Evolutionary conservation across 2,329 filamentous ascomycete species (phyloP).

Genomic region (Tympanopsis confertula): DNA sequence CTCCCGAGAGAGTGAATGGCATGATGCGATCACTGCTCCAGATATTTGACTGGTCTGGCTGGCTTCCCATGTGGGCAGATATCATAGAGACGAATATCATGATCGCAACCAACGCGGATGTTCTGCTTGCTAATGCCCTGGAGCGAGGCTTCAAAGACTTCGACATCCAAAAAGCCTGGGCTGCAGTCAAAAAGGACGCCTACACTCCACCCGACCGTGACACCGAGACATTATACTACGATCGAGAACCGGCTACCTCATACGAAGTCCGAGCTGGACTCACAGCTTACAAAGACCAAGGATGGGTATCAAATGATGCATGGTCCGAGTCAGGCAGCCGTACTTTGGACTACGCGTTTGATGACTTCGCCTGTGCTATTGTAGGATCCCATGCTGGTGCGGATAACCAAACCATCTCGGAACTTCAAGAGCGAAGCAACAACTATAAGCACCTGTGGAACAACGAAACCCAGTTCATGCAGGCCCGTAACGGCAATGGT

Average conservation of each 20-base stretch:
- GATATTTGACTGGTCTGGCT: slow-evolving; percentile 32
- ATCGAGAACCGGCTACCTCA: slow-evolving; percentile 29
- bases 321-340: slow-evolving; percentile 33
- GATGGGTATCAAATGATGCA: slow-evolving; percentile 32
- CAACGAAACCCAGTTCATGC: slow-evolving; percentile 29
- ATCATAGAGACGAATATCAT: slow-evolving; percentile 36
- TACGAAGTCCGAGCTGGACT: slow-evolving; percentile 32
- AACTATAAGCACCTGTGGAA: slow-evolving; percentile 31
- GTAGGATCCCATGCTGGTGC: slow-evolving; percentile 24
- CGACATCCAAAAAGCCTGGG: slow-evolving; percentile 28
- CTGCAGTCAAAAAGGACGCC: slow-evolving; percentile 28
- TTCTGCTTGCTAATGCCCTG: slow-evolving; percentile 32
- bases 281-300: slow-evolving; percentile 27
- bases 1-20: slow-evolving; percentile 29
- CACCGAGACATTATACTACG: slow-evolving; percentile 29
- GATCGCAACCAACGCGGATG: slow-evolving; percentile 35
- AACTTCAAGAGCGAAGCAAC: slow-evolving; percentile 20
- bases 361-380: slow-evolving; percentile 29
- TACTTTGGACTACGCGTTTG: slow-evolving; percentile 33
- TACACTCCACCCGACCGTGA: slow-evolving; percentile 30
- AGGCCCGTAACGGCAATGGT: slow-evolving; percentile 31
- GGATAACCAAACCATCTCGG: slow-evolving; percentile 12
- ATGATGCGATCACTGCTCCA: slow-evolving; percentile 32
- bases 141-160: slow-evolving; percentile 27
- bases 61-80: slow-evolving; percentile 35